A percentile compares a stretch with the other conserved stretches of the same genome.
phyloP scores from a whole-genome alignment of 2,329 filamentous ascomycete genomes.

The Epichloe gansuensis region DNA sequence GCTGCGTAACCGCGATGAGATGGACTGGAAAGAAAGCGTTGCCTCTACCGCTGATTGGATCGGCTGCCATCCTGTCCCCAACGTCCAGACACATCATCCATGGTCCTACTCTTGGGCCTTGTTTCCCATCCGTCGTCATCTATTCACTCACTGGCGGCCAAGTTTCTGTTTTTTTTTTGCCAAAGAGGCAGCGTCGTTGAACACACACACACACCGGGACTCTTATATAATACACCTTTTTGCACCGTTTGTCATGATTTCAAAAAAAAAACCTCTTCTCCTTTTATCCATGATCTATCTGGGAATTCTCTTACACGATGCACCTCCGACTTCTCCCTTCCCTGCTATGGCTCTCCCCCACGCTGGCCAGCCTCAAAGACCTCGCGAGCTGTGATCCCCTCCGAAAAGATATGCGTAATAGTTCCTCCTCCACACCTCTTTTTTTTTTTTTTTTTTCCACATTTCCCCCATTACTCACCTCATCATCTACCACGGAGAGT shows the following conservation, averaged over 20 bases:
- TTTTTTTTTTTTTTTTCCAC: background rate
- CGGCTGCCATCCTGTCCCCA: background rate
- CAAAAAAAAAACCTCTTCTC: too few relatives aligned
- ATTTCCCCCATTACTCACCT: background rate
- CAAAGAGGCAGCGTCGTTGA: background rate
- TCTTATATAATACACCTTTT: background rate
- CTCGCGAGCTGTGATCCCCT: slow-evolving; percentile 14
- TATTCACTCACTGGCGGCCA: background rate
- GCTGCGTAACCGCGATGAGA: background rate
- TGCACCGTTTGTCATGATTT: background rate
- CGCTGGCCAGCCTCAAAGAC: slow-evolving; percentile 10
- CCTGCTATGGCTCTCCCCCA: slow-evolving; percentile 3
- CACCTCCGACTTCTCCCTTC: background rate
- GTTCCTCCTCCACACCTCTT: background rate
- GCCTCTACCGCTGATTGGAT: background rate
- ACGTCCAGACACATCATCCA: background rate
- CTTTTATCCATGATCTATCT: background rate
- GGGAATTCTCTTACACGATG: background rate
- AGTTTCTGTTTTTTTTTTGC: background rate
- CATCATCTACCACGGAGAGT: background rate
- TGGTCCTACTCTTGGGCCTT: slow-evolving; percentile 1
- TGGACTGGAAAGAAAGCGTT: too few relatives aligned
- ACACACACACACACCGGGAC: background rate
- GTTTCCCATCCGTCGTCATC: background rate
- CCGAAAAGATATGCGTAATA: slow-evolving; percentile 14